A percentile compares a stretch with the other conserved stretches of the same genome.
Conservation (phyloP, 768 basidiomycete genomes). For the Lactarius pseudohatsudake region DNA sequence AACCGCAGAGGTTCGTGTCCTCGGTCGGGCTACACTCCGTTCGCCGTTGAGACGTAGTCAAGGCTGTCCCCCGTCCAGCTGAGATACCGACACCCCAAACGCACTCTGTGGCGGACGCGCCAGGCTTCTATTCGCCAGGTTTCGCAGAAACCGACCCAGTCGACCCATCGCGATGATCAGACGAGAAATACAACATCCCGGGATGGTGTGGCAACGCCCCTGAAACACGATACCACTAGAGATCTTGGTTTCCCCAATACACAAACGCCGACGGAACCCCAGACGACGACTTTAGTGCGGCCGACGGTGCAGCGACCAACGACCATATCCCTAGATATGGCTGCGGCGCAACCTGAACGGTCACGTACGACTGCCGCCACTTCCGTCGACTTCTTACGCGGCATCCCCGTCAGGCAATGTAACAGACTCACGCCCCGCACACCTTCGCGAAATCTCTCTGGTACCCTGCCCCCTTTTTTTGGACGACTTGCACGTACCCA, state of each 20-base stretch:
- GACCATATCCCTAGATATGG: background rate
- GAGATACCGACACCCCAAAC: background rate
- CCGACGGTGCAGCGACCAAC: background rate
- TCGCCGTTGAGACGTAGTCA: background rate
- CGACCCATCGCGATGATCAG: background rate
- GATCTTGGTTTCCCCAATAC: background rate
- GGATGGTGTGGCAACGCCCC: background rate
- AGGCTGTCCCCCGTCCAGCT: background rate
- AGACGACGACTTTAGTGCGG: background rate
- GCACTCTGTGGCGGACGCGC: background rate
- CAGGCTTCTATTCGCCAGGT: background rate
- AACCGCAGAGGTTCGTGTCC: slow-evolving; percentile 20
- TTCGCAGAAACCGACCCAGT: background rate
- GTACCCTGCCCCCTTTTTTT: background rate
- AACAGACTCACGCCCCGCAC: background rate
- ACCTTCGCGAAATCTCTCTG: background rate
- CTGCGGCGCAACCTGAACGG: background rate
- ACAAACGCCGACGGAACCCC: background rate
- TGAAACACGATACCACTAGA: background rate
- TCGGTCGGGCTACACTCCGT: background rate
- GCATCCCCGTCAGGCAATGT: background rate
- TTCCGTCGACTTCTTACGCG: background rate
- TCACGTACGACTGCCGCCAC: background rate
- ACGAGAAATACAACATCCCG: background rate
- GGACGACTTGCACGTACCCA: background rate